Evolutionary conservation across 1,284 basidiomycete species (phyloP), one percentile per base, ranked within the genome.

Genomic region (Rhodotorula sp.): DNA sequence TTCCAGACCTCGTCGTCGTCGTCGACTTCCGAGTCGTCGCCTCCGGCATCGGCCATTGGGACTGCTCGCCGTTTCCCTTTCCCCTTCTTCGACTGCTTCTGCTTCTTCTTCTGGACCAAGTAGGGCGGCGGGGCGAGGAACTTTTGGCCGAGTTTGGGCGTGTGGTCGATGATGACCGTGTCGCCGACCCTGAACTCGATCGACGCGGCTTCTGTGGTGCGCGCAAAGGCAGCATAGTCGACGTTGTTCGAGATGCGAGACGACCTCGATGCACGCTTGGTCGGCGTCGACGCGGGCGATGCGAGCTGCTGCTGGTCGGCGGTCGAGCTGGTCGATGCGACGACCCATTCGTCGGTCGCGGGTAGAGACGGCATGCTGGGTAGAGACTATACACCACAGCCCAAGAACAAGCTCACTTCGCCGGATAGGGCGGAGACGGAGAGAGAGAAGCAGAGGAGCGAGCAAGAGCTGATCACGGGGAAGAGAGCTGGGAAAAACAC

Each of bases 121-220:
- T 70, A 70, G 0, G 59, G 21, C 6, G 76, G 74, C n/a, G 69
- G 58, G 15, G 67, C 59, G 46, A 77, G 64, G 67, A 72, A 77
- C 64, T 75, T 73, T 31, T 75, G 76, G 26, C 63, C 65, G 6
- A 69, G 49, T 2, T 54, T 60, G 21, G 63, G 63, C 8, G 54
- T 14, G 4, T 62, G 54, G 39, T 56, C 60, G 54, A 76, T 58
- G 56, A 76, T 34, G 48, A 76, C 71, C 3, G 58, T 58, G 57
- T 75, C 75, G 39, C 73, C 75, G 34, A 75, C 29, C n/a, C 23
- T 15, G 67, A 65, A 76, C n/a, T 52, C 60, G 54, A 59, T 5
- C 5, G 63, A 23, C 46, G 56, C 49, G 15, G 46, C 57, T 47
- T 46, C n/a, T 7, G 49, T 48, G 1, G 46, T 29, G 43, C 73